phyloP scores from a whole-genome alignment of 257 asterid genomes.

The Solanum chaucha region DNA sequence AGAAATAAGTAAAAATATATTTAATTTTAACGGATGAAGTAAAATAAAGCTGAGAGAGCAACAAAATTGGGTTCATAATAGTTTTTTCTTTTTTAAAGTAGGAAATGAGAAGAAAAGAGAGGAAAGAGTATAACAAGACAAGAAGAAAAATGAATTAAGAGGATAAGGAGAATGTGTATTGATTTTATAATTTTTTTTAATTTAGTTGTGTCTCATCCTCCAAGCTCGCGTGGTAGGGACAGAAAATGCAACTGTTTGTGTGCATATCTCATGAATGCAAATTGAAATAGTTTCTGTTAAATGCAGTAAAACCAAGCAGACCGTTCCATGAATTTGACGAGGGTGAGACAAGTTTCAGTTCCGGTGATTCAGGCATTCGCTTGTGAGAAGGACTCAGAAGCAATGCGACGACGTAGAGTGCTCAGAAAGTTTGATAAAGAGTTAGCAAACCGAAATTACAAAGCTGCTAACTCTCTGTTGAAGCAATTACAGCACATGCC shows the following conservation, averaged over 20 bases:
- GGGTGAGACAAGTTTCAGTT: neutral
- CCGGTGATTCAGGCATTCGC: neutral
- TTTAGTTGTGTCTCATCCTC: neutral
- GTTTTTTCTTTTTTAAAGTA: too few species aligned
- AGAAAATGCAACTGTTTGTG: neutral
- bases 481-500: slow-evolving; percentile 50
- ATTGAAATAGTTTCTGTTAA: neutral
- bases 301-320: neutral
- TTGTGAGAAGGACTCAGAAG: neutral
- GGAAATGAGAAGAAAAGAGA: too few species aligned
- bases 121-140: too few species aligned
- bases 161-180: too few species aligned
- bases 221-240: neutral
- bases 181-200: too few species aligned
- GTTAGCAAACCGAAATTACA: slow-evolving; percentile 47
- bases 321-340: slow-evolving; percentile 2
- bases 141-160: too few species aligned
- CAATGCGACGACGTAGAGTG: slow-evolving; percentile 33
- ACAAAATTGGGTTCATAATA: too few species aligned
- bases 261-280: neutral
- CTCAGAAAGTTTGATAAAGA: slow-evolving; percentile 50
- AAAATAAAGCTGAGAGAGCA: too few species aligned
- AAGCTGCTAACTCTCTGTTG: slow-evolving; percentile 43
- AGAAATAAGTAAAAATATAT: too few species aligned
- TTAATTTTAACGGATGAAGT: too few species aligned